Percentiles rank a stretch among this genome's conserved stretches.
These are phyloP conservation scores for Chiua sp. DNA, from an alignment of 1,284 basidiomycete species.

Conservation along the genomic window DNA sequence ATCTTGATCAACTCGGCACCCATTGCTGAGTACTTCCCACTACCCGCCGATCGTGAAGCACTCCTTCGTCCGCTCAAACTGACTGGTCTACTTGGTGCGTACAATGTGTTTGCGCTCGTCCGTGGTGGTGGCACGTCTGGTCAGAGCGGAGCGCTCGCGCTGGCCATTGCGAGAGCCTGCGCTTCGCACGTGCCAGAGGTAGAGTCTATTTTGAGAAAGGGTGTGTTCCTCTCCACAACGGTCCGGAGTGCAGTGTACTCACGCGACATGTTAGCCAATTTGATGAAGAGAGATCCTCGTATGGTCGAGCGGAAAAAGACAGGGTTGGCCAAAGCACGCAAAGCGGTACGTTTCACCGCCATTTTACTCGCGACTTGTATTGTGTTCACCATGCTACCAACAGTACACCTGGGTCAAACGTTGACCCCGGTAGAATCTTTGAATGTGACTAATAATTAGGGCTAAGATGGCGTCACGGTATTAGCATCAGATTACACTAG, in stretches of 20 bases:
- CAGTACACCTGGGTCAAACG: constrained; percentile 97
- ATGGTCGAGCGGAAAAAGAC: constrained; percentile 99
- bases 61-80: constrained; percentile 86
- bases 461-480: too few species aligned
- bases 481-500: too few species aligned
- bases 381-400: constrained; percentile 1
- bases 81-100: constrained; percentile 87
- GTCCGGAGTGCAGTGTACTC: not conserved
- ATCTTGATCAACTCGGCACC: constrained; percentile 88
- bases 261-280: constrained; percentile 64
- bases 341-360: constrained; percentile 67
- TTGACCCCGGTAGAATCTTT: constrained; percentile 44
- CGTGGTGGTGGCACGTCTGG: constrained; percentile 91
- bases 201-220: constrained; percentile 71
- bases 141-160: constrained; percentile 89
- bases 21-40: constrained; percentile 79
- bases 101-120: constrained; percentile 89
- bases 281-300: constrained; percentile 91
- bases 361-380: not conserved
- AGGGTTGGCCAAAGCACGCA: constrained; percentile 89
- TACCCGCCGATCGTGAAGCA: constrained; percentile 80
- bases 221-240: constrained; percentile 49
- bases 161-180: constrained; percentile 86
- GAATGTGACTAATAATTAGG: too few species aligned
- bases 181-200: constrained; percentile 72